Conservation (phyloP, 1,284 basidiomycete species). For the Ganoderma lucidum region DNA sequence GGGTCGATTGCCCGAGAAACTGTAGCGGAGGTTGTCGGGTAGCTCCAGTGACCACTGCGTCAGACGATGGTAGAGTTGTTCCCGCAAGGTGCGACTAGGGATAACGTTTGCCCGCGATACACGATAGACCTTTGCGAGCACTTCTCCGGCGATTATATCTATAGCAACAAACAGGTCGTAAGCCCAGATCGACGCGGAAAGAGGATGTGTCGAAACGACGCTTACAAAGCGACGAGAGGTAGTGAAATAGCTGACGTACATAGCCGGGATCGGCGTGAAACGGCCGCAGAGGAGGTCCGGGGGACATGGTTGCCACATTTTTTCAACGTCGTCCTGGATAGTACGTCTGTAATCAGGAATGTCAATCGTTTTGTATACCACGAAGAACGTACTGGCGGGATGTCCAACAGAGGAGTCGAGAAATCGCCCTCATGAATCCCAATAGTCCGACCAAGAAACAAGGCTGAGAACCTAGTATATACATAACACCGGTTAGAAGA, state of each 20-base stretch:
- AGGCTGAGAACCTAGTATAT: conserved; percentile 31
- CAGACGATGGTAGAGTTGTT: conserved; percentile 67
- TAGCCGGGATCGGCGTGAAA: conserved; percentile 50
- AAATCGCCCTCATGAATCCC: conserved; percentile 79
- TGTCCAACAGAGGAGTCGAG: conserved; percentile 72
- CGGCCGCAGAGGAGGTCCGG: conserved; percentile 47
- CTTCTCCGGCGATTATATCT: conserved; percentile 70
- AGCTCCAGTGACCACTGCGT: conserved; percentile 82
- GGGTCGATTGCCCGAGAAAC: conserved; percentile 57
- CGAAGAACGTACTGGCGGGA: conserved; percentile 52
- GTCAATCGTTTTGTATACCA: not conserved
- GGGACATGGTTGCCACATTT: conserved; percentile 57
- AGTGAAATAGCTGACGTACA: conserved; percentile 63
- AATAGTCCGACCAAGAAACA: conserved; percentile 61
- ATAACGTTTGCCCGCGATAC: conserved; percentile 59
- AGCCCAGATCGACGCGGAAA: not conserved
- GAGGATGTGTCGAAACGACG: conserved; percentile 12
- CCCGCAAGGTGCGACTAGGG: conserved; percentile 56
- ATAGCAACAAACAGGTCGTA: not conserved
- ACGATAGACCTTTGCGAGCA: conserved; percentile 79
- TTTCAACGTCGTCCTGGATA: conserved; percentile 58
- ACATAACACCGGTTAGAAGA: not conserved
- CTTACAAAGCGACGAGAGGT: conserved; percentile 68
- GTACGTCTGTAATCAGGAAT: not conserved
- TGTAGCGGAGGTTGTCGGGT: conserved; percentile 70